Evolutionary conservation across 2,329 filamentous ascomycete genomes (phyloP).

Genomic region (Apiospora phragmitis): DNA sequence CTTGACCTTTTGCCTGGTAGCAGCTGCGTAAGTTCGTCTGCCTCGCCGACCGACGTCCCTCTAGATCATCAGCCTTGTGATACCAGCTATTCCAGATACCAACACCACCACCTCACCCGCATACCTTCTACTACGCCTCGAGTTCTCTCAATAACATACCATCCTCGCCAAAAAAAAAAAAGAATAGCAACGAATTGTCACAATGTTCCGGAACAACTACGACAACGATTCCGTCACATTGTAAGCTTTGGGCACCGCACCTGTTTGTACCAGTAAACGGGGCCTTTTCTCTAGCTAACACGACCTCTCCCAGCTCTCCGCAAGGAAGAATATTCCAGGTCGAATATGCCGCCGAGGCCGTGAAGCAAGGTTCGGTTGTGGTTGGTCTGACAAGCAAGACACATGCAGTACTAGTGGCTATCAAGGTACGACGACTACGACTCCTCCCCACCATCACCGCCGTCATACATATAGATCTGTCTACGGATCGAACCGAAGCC

Average conservation of each 20-base stretch:
- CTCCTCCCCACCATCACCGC: neutral
- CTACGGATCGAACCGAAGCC: neutral
- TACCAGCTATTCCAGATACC: neutral
- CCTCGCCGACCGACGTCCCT: conserved; percentile 3
- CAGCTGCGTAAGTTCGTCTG: conserved; percentile 8
- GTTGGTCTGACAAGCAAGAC: conserved; percentile 98
- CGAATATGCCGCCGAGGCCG: conserved; percentile 97
- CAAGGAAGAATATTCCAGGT: conserved; percentile 99
- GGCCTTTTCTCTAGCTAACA: conserved; percentile 20
- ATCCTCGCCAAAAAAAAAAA: neutral
- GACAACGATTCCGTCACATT: conserved; percentile 99
- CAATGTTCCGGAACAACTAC: conserved; percentile 99
- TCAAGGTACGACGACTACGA: conserved; percentile 72
- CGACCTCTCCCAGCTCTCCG: conserved; percentile 69
- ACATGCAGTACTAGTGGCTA: conserved; percentile 90
- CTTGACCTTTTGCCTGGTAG: conserved; percentile 2
- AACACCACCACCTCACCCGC: neutral
- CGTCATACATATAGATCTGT: conserved; percentile 6
- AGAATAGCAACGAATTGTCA: conserved; percentile 35
- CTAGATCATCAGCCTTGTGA: conserved; percentile 3
- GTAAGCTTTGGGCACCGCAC: conserved; percentile 54
- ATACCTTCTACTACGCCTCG: neutral
- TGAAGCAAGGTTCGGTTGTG: conserved; percentile 98
- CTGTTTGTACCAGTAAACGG: neutral
- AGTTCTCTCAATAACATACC: neutral